These are phyloP conservation scores for Phoenix roebelenii DNA, from an alignment of 176 grass and related monocot species.

Conservation along the genomic window DNA sequence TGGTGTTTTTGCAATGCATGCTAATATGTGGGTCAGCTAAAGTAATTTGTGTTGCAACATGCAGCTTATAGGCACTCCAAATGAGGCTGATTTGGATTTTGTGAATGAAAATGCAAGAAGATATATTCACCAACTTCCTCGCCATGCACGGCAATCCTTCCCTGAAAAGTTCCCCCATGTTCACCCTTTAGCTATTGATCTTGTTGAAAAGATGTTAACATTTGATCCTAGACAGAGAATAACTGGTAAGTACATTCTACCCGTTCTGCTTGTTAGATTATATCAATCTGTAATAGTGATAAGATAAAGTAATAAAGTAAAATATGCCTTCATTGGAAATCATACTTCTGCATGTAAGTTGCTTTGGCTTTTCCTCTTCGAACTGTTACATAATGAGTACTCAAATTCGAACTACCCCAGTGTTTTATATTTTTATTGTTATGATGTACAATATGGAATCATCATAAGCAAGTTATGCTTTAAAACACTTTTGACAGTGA, in stretches of 20 bases:
- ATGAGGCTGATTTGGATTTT: conserved; percentile 78
- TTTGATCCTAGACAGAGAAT: conserved; percentile 98
- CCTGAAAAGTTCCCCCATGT: conserved; percentile 91
- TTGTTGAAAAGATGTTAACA: conserved; percentile 93
- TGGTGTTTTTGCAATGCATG: conserved; percentile 4
- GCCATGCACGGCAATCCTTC: conserved; percentile 66
- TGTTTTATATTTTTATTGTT: no score
- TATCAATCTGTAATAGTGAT: no score
- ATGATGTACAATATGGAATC: no score
- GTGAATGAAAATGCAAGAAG: conserved; percentile 98
- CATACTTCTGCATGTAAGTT: no score
- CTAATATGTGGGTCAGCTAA: background rate
- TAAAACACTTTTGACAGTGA: no score
- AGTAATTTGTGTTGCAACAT: background rate
- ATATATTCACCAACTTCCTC: conserved; percentile 79
- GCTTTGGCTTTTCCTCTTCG: no score
- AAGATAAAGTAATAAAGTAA: no score
- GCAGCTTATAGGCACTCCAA: conserved; percentile 91
- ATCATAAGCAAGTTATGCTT: no score
- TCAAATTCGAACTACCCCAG: no score
- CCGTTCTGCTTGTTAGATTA: background rate
- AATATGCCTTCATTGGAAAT: no score
- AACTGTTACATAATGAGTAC: no score
- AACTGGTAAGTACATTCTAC: conserved; percentile 46
- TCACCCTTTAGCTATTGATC: conserved; percentile 77